Evolutionary conservation across 179 eudicot genomes (phyloP).

Genomic region (Silene vulgaris): DNA sequence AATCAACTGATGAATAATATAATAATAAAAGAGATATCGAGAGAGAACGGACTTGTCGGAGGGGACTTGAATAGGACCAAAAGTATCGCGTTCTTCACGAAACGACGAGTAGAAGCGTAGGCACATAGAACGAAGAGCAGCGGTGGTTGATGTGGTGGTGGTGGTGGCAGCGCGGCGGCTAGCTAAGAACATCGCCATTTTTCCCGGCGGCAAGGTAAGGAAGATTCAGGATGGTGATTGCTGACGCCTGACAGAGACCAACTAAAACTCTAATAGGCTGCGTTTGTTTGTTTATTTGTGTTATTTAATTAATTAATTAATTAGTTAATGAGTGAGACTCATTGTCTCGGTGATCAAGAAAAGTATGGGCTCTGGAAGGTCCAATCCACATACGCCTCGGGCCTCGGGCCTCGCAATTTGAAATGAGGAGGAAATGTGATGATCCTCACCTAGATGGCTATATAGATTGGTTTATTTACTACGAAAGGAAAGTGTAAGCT

Average conservation of each 20-base stretch:
- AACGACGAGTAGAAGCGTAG: slow-evolving; percentile 51
- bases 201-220: not conserved
- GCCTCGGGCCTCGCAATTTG: too few species aligned
- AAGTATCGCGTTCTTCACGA: slow-evolving; percentile 77
- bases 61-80: slow-evolving; percentile 82
- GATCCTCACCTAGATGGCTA: too few species aligned
- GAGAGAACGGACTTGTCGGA: slow-evolving; percentile 52
- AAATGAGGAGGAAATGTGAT: too few species aligned
- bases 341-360: not conserved
- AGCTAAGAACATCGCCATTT: slow-evolving; percentile 9
- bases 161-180: slow-evolving; percentile 7
- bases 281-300: not conserved
- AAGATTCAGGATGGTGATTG: not conserved
- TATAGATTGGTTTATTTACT: too few species aligned
- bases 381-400: not conserved
- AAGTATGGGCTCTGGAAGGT: not conserved
- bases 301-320: too few species aligned
- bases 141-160: slow-evolving; percentile 17
- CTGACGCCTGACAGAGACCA: not conserved
- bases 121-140: slow-evolving; percentile 25
- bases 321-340: too few species aligned
- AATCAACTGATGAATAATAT: not conserved
- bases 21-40: not conserved
- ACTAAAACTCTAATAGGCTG: not conserved
- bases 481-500: too few species aligned